Conservation (phyloP, 2,329 filamentous ascomycete species). For the Hymenotorrendiella dingleyae region DNA sequence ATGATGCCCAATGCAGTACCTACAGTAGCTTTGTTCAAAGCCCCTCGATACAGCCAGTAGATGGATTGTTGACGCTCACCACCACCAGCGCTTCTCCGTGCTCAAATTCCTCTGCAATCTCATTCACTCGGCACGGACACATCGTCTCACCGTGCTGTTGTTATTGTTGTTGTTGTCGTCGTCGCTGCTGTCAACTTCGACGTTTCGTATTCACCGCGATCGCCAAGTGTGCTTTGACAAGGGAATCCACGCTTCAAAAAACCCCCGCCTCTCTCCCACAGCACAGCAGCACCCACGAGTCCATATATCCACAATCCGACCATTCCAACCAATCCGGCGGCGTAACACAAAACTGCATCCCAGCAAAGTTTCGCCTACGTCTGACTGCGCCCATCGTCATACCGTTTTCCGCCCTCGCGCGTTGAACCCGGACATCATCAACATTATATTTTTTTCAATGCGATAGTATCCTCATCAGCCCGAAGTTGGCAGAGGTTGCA, state of each 20-base stretch:
- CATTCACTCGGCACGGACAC: too few relatives aligned
- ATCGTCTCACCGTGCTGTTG: too few relatives aligned
- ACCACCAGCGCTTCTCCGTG: too few relatives aligned
- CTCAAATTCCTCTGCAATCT: too few relatives aligned
- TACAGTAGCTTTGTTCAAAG: too few relatives aligned
- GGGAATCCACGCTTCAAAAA: too few relatives aligned
- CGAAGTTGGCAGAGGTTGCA: constrained; percentile 29
- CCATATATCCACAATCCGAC: background rate
- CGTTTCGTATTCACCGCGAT: background rate
- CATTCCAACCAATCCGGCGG: background rate
- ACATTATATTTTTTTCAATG: constrained; percentile 20
- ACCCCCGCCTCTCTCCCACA: background rate
- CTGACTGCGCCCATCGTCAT: background rate
- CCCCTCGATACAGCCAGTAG: too few relatives aligned
- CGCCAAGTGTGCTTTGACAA: background rate
- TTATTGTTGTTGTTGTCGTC: too few relatives aligned
- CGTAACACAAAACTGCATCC: background rate
- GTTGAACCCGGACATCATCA: constrained; percentile 1
- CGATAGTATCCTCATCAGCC: constrained; percentile 29
- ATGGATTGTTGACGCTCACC: too few relatives aligned
- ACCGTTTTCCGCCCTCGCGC: background rate
- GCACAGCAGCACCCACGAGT: background rate
- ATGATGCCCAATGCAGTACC: too few relatives aligned
- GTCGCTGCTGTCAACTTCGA: too few relatives aligned
- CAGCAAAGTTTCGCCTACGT: constrained; percentile 1